Evolutionary conservation across 129 eudicot species (phyloP).

Genomic region (Artemisia tridentata): DNA sequence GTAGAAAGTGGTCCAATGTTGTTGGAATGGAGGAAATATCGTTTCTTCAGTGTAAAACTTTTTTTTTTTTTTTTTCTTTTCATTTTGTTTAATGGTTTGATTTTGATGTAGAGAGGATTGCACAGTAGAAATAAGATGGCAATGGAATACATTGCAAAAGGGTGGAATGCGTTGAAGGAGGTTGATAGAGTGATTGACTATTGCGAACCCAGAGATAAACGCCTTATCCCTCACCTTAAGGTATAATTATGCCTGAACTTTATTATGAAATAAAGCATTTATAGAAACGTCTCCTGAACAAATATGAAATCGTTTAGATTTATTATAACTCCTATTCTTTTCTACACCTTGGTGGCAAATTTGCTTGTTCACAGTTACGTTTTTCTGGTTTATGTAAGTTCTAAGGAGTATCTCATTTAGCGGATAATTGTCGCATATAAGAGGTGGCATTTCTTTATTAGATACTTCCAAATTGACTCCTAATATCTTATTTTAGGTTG

Average conservation of each 20-base stretch:
- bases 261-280: not conserved
- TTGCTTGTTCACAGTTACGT: no score
- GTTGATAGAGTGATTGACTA: constrained; percentile 71
- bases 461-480: no score
- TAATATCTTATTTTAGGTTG: not conserved
- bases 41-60: not conserved
- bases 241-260: constrained; percentile 16
- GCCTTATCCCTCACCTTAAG: constrained; percentile 77
- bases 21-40: not conserved
- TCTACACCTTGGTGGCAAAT: not conserved
- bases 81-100: not conserved
- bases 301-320: no score
- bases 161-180: constrained; percentile 77
- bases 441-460: no score
- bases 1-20: no score
- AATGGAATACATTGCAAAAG: constrained; percentile 80
- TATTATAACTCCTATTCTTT: not conserved
- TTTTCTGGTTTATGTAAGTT: no score
- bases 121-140: constrained; percentile 79
- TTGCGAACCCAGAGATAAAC: constrained; percentile 58
- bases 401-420: no score
- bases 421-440: no score
- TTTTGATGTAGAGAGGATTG: constrained; percentile 57
- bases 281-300: not conserved
- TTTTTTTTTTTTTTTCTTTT: no score